These are phyloP conservation scores for Neurospora sp. DNA, from an alignment of 495 filamentous ascomycete species.

Conservation along the genomic window DNA sequence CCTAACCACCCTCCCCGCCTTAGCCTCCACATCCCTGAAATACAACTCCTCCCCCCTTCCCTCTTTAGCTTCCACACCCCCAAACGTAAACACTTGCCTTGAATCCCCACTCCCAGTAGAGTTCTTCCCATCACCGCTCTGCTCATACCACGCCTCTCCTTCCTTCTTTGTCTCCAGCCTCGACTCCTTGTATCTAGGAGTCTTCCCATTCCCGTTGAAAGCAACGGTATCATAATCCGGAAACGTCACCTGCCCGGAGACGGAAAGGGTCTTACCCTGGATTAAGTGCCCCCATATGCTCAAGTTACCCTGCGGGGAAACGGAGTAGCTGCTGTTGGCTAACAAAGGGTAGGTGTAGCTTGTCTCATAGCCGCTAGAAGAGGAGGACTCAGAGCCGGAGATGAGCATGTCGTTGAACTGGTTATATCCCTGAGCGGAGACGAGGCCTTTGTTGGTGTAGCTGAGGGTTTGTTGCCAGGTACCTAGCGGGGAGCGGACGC, in stretches of 20 bases:
- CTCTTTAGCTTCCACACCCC: conserved; percentile 6
- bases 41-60: conserved; percentile 4
- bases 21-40: conserved; percentile 1
- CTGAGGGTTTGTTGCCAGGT: conserved; percentile 58
- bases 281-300: conserved; percentile 49
- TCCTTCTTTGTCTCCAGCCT: conserved; percentile 42
- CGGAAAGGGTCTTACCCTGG: conserved; percentile 47
- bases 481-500: conserved; percentile 39
- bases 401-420: conserved; percentile 56
- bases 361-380: conserved; percentile 27
- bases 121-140: conserved; percentile 33
- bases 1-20: conserved; percentile 17
- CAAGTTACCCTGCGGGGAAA: conserved; percentile 39
- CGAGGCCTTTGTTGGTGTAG: conserved; percentile 49
- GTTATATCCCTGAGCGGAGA: conserved; percentile 48
- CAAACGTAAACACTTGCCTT: conserved; percentile 46
- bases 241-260: conserved; percentile 49
- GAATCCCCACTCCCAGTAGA: conserved; percentile 44
- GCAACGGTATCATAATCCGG: conserved; percentile 30
- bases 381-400: conserved; percentile 44
- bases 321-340: conserved; percentile 44
- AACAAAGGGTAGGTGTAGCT: conserved; percentile 56
- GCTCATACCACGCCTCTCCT: conserved; percentile 44
- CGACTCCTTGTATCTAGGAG: conserved; percentile 26
- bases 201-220: conserved; percentile 17